Conservation (phyloP, 2,329 filamentous ascomycete genomes). For the Fusarium azukiicola region DNA sequence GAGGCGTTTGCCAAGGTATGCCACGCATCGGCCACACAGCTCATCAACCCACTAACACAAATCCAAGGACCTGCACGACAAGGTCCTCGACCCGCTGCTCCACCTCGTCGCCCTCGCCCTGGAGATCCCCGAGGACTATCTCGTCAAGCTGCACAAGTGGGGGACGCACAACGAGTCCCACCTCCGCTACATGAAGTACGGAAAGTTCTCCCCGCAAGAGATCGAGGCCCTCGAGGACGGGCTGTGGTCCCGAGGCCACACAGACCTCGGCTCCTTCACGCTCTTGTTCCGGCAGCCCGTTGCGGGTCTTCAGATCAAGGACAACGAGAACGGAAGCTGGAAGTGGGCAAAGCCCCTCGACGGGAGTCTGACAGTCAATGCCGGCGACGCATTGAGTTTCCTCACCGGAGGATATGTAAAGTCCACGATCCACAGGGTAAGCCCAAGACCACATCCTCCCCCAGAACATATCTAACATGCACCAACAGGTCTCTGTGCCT, state of each 20-base stretch:
- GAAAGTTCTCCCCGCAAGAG: slow-evolving; percentile 70
- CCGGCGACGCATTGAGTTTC: slow-evolving; percentile 71
- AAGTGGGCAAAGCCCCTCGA: slow-evolving; percentile 72
- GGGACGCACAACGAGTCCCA: slow-evolving; percentile 79
- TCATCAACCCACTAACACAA: background rate
- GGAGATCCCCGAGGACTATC: slow-evolving; percentile 80
- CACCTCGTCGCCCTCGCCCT: slow-evolving; percentile 81
- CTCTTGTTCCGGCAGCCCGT: slow-evolving; percentile 80
- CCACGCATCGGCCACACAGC: no score
- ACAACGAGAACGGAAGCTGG: slow-evolving; percentile 70
- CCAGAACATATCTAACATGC: background rate
- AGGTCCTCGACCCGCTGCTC: slow-evolving; percentile 78
- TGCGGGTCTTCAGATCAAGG: slow-evolving; percentile 75
- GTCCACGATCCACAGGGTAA: slow-evolving; percentile 64
- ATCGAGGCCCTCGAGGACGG: slow-evolving; percentile 66
- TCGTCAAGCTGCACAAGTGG: slow-evolving; percentile 74
- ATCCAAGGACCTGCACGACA: slow-evolving; percentile 67
- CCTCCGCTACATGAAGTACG: slow-evolving; percentile 82
- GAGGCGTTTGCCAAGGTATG: slow-evolving; percentile 44
- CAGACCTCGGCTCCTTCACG: slow-evolving; percentile 77
- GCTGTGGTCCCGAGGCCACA: slow-evolving; percentile 73
- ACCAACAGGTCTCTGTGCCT: slow-evolving; percentile 59
- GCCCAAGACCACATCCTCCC: background rate
- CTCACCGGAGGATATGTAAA: slow-evolving; percentile 72
- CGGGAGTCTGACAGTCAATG: slow-evolving; percentile 74